A percentile compares a stretch with the other conserved stretches of the same genome.
Conservation (phyloP, 1,284 basidiomycete species). For the Phaffia rhodozyma region DNA sequence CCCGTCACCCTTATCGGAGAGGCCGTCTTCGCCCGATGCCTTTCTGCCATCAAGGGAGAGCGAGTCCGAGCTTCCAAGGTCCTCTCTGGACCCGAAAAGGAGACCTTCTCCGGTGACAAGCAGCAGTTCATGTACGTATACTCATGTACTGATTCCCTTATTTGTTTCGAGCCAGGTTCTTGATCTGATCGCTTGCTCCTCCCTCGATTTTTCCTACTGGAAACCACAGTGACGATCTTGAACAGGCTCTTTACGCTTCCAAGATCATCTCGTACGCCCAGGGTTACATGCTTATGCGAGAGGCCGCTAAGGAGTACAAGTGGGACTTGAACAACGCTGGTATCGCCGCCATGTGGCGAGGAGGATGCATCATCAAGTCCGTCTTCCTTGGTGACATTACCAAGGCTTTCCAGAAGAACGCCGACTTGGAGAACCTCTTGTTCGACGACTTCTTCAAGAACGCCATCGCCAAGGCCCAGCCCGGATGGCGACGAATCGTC, state of each 20-base stretch:
- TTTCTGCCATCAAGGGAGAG: conserved; percentile 97
- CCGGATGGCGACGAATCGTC: conserved; percentile 94
- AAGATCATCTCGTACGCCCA: conserved; percentile 99
- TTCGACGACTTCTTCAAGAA: conserved; percentile 98
- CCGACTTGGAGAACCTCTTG: conserved; percentile 79
- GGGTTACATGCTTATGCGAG: conserved; percentile 99
- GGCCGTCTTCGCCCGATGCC: conserved; percentile 96
- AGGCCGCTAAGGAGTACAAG: conserved; percentile 87
- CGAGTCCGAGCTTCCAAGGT: conserved; percentile 84
- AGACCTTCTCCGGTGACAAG: conserved; percentile 95
- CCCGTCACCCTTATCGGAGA: conserved; percentile 97
- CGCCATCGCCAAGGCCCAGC: conserved; percentile 86
- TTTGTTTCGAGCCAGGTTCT: not conserved
- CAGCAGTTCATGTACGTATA: conserved; percentile 69
- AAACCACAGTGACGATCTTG: conserved; percentile 57
- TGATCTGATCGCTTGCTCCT: not conserved
- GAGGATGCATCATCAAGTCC: conserved; percentile 97
- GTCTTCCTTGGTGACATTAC: conserved; percentile 94
- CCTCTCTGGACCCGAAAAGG: conserved; percentile 77
- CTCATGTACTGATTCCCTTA: not conserved
- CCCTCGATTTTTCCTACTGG: not conserved
- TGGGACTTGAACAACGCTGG: conserved; percentile 62
- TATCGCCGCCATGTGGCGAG: conserved; percentile 99
- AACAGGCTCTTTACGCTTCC: conserved; percentile 97
- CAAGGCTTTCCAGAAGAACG: conserved; percentile 77